phyloP scores from a whole-genome alignment of 2,329 filamentous ascomycete species.

The Gnomoniopsis sp. region DNA sequence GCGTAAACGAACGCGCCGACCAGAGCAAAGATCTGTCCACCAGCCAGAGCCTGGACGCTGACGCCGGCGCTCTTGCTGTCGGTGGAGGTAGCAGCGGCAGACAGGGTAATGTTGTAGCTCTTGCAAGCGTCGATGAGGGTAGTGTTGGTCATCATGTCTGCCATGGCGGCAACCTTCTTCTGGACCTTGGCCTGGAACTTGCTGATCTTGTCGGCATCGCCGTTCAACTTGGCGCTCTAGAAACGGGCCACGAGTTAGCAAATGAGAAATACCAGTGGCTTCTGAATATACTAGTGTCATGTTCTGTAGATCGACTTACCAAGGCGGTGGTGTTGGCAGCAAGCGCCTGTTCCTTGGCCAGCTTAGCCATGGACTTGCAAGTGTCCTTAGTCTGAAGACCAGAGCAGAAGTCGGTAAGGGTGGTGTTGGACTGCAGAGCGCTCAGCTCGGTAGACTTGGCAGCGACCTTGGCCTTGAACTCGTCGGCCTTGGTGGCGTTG shows the following conservation, averaged over 20 bases:
- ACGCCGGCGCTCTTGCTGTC: conserved; percentile 2
- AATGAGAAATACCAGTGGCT: not conserved
- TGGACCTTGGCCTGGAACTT: conserved; percentile 30
- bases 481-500: conserved; percentile 28
- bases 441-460: conserved; percentile 21
- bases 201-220: conserved; percentile 32
- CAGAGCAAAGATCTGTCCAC: conserved; percentile 7
- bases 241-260: not conserved
- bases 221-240: conserved; percentile 28
- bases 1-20: conserved; percentile 7
- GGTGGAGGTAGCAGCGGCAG: not conserved
- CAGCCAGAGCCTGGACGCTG: conserved; percentile 5
- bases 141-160: conserved; percentile 29
- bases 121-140: conserved; percentile 28
- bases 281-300: not conserved
- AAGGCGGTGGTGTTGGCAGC: conserved; percentile 30
- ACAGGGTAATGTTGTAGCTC: conserved; percentile 8
- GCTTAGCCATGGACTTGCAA: conserved; percentile 20
- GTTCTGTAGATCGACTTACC: too few relatives aligned
- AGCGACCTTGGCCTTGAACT: conserved; percentile 23
- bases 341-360: conserved; percentile 21
- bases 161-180: conserved; percentile 26
- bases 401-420: conserved; percentile 25
- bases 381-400: conserved; percentile 13
- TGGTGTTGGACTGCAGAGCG: conserved; percentile 24